Base-by-base conservation (phyloP, 495 filamentous ascomycete genomes). In the Tuber microsphaerosporum region DNA sequence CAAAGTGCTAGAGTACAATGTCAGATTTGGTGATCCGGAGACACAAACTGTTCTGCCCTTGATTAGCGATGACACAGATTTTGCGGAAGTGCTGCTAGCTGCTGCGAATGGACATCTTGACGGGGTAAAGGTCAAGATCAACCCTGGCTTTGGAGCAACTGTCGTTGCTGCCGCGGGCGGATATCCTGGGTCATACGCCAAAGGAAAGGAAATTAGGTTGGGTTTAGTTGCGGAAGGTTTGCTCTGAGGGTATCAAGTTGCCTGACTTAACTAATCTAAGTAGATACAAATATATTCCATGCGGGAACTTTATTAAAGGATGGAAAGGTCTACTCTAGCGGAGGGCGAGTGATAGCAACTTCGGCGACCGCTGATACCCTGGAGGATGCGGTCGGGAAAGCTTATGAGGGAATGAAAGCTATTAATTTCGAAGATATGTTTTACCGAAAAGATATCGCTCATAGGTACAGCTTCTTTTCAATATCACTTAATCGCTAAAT, bases 1-100 rank as follows among this genome's bases (percentile, higher is more conserved):
- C 8, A 96, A 93, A 85, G 90, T 92, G 10, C 88, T 99, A 42
- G 95, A 99, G 84, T 99, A 99, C 85, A 99, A 99, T 80, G 94
- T 97, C 71, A 90, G 95, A 73, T 97, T 97, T 77, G 95, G 95
- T 45, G 94, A 99, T 79, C 95, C 95, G 31, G 95, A 99, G 85
- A 97, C 93, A 0, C 94, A 99, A 85, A 97, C 93, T 17, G 87
- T 97, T 10, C 86, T 99, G 10, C 91, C 93, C 20, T 87, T 98
- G 31, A 86, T 99, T 75, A 90, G 88, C 74, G 83, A 87, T 71
- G 91, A 95, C 75, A 92, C 91, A 48, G 94, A 99, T 85, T 86
- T 99, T 75, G 94, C 94, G 1, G 89, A 97, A 83, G 88, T 97
- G 73, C 93, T 98, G 90, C 85, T 93, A 69, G 94, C 93, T 69